Evolutionary conservation across 1,139 yeast species (phyloP).

Genomic region (Magnusiomyces ingens): DNA sequence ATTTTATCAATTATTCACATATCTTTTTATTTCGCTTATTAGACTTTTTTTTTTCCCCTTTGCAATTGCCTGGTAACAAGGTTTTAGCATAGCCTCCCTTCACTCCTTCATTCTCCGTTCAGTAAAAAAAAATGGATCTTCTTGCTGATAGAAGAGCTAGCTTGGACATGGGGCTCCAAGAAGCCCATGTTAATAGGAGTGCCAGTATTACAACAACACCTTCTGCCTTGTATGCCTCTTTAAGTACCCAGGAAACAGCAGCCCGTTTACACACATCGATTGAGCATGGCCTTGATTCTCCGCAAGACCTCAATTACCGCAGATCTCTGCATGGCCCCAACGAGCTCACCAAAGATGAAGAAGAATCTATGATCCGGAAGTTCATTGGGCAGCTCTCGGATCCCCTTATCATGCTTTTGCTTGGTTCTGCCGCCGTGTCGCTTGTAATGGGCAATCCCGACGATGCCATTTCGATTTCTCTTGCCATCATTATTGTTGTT

Average conservation of each 20-base stretch:
- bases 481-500: conserved; percentile 85
- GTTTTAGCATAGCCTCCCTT: too few species aligned
- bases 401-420: conserved; percentile 75
- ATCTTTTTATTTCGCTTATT: too few species aligned
- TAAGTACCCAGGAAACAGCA: conserved; percentile 56
- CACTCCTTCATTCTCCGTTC: too few species aligned
- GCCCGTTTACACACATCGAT: conserved; percentile 55
- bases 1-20: too few species aligned
- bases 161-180: too few species aligned
- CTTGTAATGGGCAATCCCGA: conserved; percentile 89
- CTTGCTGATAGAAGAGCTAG: too few species aligned
- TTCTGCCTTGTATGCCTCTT: conserved; percentile 50
- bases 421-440: conserved; percentile 80
- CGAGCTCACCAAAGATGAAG: conserved; percentile 67
- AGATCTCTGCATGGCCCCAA: conserved; percentile 70
- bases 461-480: conserved; percentile 82
- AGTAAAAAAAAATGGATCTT: too few species aligned
- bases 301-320: conserved; percentile 64
- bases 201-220: conserved; percentile 21
- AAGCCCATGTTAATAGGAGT: too few species aligned
- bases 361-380: conserved; percentile 61
- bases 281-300: conserved; percentile 52
- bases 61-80: too few species aligned
- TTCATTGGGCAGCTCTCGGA: conserved; percentile 75
- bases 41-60: too few species aligned